Evolutionary conservation across 257 asterid species (phyloP), one percentile per base, ranked within the genome.

Genomic region (Fraxinus quadrangulata): DNA sequence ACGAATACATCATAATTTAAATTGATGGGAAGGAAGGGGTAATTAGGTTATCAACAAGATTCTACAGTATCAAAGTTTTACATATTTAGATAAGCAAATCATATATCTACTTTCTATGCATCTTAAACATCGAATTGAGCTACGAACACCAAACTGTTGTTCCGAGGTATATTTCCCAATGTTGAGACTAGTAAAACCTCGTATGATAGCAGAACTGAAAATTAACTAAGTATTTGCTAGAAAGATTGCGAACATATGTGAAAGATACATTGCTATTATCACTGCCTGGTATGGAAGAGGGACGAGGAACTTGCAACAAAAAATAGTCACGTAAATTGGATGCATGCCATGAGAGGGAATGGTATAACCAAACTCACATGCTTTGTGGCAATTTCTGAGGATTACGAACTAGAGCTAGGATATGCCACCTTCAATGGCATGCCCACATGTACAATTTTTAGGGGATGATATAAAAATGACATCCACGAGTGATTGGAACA

Each of bases 41-140:
- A 45, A 13, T 45, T 45, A 12, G 54, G 54, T 45, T 4, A 40
- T 10, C 47, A 14, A 45, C 54, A 12, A 13, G 54, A 13, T 45
- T 45, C 51, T 13, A 40, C 49, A 12, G 4, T 13, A 17, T 45
- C 17, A 13, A 45, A 45, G 51, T 45, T 45, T 45, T 2, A 45
- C 19, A 45, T 45, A 3, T 5, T 56, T 19, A 16, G 63, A 54
- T 54, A 19, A 19, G 23, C 63, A 54, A 54, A 54, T 23, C 9
- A 4, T 54, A 36, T 5, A 6, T 5, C 10, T 6, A 31, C 5
- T 31, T 31, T 31, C 34, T 31, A 31, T 31, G 97, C 91, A 86
- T 87, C 89, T 82, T 95, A 86, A 93, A 93, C 84, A 94, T 92
- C 24, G 99, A 95, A 72, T 93, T 31, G 94, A 83, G 83, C 85